Evolutionary conservation across 352 stramenopile species (phyloP).

Genomic region (Phytophthora chlamydospora): DNA sequence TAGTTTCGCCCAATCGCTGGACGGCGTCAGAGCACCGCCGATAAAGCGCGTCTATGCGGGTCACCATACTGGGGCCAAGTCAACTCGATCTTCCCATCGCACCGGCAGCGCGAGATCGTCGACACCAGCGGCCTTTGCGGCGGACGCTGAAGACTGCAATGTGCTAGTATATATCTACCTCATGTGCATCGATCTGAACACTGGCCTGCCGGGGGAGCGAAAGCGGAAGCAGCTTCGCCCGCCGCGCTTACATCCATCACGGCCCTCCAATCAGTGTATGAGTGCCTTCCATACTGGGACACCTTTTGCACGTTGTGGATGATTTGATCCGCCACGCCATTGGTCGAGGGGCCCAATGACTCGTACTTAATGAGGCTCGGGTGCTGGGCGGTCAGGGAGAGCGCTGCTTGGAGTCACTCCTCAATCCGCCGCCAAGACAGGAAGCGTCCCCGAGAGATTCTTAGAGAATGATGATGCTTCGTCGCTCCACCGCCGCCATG

Average conservation of each 20-base stretch:
- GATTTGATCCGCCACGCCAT: conserved; percentile 39
- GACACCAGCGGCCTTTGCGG: background rate
- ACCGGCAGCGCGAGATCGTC: conserved; percentile 1
- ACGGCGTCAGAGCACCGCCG: background rate
- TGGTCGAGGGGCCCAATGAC: conserved; percentile 11
- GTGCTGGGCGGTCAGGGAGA: conserved; percentile 12
- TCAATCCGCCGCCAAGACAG: conserved; percentile 52
- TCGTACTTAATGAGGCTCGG: conserved; percentile 29
- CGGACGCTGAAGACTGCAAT: no score
- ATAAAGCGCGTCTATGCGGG: conserved; percentile 15
- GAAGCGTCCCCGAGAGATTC: conserved; percentile 5
- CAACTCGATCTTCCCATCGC: conserved; percentile 29
- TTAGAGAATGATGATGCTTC: conserved; percentile 62
- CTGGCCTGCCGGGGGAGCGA: no score
- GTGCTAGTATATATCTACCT: no score
- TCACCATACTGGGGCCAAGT: conserved; percentile 20
- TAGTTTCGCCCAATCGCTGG: conserved; percentile 22
- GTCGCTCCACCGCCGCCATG: conserved; percentile 55
- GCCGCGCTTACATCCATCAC: conserved; percentile 20
- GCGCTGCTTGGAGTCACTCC: conserved; percentile 32
- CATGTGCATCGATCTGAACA: no score
- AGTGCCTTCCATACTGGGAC: conserved; percentile 7
- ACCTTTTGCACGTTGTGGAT: conserved; percentile 18
- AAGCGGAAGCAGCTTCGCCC: background rate
- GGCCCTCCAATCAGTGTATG: conserved; percentile 2